Base-by-base conservation (phyloP, 768 basidiomycete species). In the Myochromella boudieri region DNA sequence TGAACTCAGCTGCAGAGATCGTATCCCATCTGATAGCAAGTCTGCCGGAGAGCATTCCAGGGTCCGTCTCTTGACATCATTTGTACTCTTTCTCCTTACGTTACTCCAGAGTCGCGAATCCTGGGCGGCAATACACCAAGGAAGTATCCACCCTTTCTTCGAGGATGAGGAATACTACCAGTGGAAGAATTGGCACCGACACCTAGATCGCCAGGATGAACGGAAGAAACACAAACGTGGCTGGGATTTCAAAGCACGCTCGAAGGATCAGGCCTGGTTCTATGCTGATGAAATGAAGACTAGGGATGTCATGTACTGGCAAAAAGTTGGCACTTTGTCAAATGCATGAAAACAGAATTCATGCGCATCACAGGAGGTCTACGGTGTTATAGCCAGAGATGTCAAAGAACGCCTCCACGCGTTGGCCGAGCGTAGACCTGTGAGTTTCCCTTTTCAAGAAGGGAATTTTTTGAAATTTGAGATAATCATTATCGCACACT, bases 111-210 rank as follows among this genome's bases (percentile, higher is more conserved):
- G 72, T 44, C 68, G 65, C 46, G 69, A 73, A 53, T 74, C 73
- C 6, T 75, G 75, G 73, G 70, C 68, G 1, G 68, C 68, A 6
- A 60, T 74, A 21, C 72, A 69, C 51, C 60, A 60, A 43, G 70
- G 68, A 3, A 60, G 51, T 3, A 56, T 70, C 11, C 64, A 72
- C 45, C 70, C 74, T 0, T 64, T 59, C 44, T 64, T 63, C 44
- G 69, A 68, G 45, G 70, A 72, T 45, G 65, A 72, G 44, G 70
- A 71, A 40, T 76, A 68, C 40, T 61, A 62, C 29, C 64, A 66
- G 29, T 76, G 74, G 74, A 67, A 66, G 53, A 68, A 67, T 42
- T 76, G 74, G 74, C 74, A 74, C 48, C 59, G 61, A n/a, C 65
- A 59, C 42, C 62, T 76, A 17, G 74, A 75, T 38, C 64, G 56